Conservation (phyloP, 768 basidiomycete genomes). For the Hydnum rufescens region DNA sequence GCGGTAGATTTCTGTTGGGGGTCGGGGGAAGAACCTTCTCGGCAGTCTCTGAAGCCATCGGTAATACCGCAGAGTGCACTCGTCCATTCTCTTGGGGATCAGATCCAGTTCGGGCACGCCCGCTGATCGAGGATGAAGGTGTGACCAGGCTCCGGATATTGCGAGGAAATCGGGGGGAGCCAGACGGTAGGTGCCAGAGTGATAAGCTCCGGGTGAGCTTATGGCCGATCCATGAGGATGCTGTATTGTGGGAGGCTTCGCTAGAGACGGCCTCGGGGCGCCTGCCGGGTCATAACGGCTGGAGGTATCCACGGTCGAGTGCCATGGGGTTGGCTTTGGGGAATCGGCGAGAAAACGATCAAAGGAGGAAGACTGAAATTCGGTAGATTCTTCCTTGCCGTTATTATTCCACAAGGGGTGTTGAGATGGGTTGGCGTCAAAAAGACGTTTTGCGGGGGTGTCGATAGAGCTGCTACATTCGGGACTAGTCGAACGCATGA, state of each 20-base stretch:
- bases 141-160: too few species aligned
- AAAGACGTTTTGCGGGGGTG: too few species aligned
- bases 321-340: constrained; percentile 67
- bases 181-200: not conserved
- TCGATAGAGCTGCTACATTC: too few species aligned
- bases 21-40: constrained; percentile 11
- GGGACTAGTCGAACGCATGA: too few species aligned
- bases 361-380: constrained; percentile 34
- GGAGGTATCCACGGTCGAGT: constrained; percentile 43
- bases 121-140: too few species aligned
- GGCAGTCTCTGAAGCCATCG: not conserved
- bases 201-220: not conserved
- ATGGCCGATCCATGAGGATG: not conserved
- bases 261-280: too few species aligned
- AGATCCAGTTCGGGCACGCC: too few species aligned
- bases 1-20: constrained; percentile 50
- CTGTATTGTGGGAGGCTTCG: not conserved
- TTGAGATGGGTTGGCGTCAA: too few species aligned
- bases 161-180: too few species aligned
- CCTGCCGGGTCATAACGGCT: too few species aligned
- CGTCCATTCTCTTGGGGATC: too few species aligned
- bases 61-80: not conserved
- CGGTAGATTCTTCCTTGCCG: not conserved
- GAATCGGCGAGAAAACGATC: constrained; percentile 44
- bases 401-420: too few species aligned